Conservation (phyloP, 1,284 basidiomycete species). For the Ganoderma leucocontextum region DNA sequence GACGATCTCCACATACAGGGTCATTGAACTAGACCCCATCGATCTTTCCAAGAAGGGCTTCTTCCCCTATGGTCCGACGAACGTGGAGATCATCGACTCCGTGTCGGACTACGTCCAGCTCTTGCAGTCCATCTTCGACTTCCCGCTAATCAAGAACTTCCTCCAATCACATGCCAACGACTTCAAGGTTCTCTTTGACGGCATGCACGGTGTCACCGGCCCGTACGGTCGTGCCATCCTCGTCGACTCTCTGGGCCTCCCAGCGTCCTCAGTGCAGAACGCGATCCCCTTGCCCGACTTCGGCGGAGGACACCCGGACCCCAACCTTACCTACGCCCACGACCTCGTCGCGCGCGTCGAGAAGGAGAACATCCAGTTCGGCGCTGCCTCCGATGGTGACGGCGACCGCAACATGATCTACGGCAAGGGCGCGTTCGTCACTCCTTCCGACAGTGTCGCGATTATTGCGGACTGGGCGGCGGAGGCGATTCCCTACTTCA, state of each 20-base stretch:
- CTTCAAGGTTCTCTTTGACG: slow-evolving; percentile 95
- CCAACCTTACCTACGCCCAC: slow-evolving; percentile 98
- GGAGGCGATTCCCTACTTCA: slow-evolving; percentile 96
- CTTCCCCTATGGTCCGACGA: slow-evolving; percentile 81
- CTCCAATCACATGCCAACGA: slow-evolving; percentile 72
- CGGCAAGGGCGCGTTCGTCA: slow-evolving; percentile 97
- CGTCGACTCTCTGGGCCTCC: slow-evolving; percentile 84
- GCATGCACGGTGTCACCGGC: slow-evolving; percentile 96
- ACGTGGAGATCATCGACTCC: slow-evolving; percentile 94
- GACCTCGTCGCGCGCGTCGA: slow-evolving; percentile 94
- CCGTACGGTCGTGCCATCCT: slow-evolving; percentile 95
- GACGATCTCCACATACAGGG: slow-evolving; percentile 86
- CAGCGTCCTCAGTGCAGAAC: slow-evolving; percentile 88
- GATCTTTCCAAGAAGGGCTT: slow-evolving; percentile 89
- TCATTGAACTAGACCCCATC: slow-evolving; percentile 71
- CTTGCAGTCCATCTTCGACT: slow-evolving; percentile 94
- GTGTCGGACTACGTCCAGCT: slow-evolving; percentile 90
- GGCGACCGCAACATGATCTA: slow-evolving; percentile 99
- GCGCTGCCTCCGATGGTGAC: slow-evolving; percentile 97
- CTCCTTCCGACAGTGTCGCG: slow-evolving; percentile 96
- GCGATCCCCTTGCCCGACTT: slow-evolving; percentile 93
- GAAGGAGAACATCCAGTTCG: slow-evolving; percentile 87
- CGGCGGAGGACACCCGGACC: slow-evolving; percentile 97
- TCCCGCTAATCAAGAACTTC: slow-evolving; percentile 92
- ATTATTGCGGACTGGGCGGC: slow-evolving; percentile 98